Conservation (phyloP, 495 filamentous ascomycete genomes). For the Talaromyces adpressus region DNA sequence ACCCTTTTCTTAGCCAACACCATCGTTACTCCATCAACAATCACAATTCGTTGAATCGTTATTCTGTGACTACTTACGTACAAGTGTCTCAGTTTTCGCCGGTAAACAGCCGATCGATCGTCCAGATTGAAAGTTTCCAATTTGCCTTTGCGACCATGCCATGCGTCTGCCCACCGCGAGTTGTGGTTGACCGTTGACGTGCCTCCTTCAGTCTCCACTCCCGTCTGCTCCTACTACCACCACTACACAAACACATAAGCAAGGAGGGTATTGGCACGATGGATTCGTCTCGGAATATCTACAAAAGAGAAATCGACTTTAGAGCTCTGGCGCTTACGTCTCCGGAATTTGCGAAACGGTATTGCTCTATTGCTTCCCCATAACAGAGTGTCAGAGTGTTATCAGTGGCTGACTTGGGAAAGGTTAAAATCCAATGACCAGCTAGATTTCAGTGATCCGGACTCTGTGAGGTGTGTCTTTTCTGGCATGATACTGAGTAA, state of each 20-base stretch:
- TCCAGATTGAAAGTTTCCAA: background rate
- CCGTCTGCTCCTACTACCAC: background rate
- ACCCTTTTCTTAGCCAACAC: background rate
- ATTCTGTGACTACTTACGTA: background rate
- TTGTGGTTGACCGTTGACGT: background rate
- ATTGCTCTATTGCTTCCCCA: constrained; percentile 5
- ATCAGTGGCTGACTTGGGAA: constrained; percentile 7
- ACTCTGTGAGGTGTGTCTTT: constrained; percentile 54
- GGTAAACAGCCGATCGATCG: background rate
- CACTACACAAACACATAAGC: background rate
- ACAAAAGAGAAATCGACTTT: constrained; percentile 60
- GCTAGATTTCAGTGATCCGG: constrained; percentile 77
- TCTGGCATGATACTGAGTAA: background rate
- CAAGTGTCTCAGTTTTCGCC: background rate
- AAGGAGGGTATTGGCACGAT: constrained; percentile 13
- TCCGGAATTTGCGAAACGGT: constrained; percentile 52
- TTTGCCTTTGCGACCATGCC: background rate
- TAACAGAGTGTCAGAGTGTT: background rate
- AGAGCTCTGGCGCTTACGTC: constrained; percentile 48
- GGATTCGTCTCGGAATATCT: constrained; percentile 36
- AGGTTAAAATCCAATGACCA: constrained; percentile 56
- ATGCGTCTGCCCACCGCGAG: background rate
- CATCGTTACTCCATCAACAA: background rate
- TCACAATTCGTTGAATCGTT: background rate
- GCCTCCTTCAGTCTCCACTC: background rate